Evolutionary conservation across 116 monocot species (phyloP).

Genomic region (Posidonia oceanica): DNA sequence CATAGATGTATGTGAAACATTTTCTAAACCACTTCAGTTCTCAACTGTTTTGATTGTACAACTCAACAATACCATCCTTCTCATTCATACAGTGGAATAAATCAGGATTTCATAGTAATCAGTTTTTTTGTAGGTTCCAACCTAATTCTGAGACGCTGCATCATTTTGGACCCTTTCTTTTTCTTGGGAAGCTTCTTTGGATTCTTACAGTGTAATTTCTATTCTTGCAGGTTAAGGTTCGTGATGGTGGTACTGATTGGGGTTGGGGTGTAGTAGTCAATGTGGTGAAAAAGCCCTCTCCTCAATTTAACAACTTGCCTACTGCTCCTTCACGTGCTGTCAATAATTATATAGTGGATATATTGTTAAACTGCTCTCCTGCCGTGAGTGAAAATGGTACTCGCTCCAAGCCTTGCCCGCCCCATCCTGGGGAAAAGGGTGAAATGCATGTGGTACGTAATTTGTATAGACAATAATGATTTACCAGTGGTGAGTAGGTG

Average conservation of each 20-base stretch:
- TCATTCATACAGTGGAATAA: too few species aligned
- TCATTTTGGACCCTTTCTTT: neutral
- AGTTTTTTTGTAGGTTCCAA: too few species aligned
- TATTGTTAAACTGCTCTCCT: conserved; percentile 72
- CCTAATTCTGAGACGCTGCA: neutral
- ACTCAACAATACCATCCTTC: too few species aligned
- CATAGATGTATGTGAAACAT: too few species aligned
- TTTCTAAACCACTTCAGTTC: too few species aligned
- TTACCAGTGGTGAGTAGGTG: neutral
- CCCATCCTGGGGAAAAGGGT: conserved; percentile 82
- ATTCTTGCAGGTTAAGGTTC: conserved; percentile 66
- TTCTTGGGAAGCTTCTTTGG: neutral
- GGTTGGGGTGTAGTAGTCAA: conserved; percentile 99
- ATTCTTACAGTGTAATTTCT: neutral
- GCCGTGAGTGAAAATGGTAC: conserved; percentile 61
- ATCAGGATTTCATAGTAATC: too few species aligned
- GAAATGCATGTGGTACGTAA: conserved; percentile 99
- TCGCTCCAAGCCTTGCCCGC: conserved; percentile 73
- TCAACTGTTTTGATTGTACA: too few species aligned
- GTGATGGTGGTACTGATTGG: conserved; percentile 90
- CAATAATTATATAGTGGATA: conserved; percentile 73
- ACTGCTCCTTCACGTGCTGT: conserved; percentile 36
- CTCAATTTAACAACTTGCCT: conserved; percentile 30
- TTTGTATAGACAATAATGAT: neutral
- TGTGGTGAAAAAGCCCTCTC: conserved; percentile 74